Conservation (phyloP, 2,329 filamentous ascomycete genomes). For the Paracamarosporium sp. region DNA sequence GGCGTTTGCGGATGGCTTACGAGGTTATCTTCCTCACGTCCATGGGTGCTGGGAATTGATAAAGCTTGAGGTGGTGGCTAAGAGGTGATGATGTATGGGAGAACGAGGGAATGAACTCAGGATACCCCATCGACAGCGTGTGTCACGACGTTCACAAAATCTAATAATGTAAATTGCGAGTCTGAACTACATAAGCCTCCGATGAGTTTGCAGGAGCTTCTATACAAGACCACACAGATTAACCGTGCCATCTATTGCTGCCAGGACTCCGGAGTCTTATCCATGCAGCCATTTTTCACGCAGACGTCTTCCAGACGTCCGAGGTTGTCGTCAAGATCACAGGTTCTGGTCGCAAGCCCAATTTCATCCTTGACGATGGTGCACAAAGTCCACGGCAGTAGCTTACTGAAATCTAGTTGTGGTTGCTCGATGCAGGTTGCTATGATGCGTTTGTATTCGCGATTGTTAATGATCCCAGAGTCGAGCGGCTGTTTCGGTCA, state of each 20-base stretch:
- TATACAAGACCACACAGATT: too few relatives aligned
- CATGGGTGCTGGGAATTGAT: too few relatives aligned
- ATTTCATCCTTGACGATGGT: background rate
- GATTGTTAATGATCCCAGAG: background rate
- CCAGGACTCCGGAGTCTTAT: background rate
- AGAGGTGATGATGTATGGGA: too few relatives aligned
- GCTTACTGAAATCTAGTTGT: background rate
- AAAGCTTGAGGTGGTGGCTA: too few relatives aligned
- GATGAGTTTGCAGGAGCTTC: too few relatives aligned
- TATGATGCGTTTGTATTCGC: background rate
- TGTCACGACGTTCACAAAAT: too few relatives aligned
- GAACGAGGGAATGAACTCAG: too few relatives aligned
- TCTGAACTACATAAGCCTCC: too few relatives aligned
- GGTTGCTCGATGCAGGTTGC: slow-evolving; percentile 1
- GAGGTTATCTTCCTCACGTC: too few relatives aligned
- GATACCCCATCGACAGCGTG: too few relatives aligned
- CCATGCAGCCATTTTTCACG: slow-evolving; percentile 1
- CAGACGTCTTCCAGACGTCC: slow-evolving; percentile 1
- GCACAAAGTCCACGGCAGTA: background rate
- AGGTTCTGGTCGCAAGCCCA: background rate
- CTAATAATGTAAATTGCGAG: too few relatives aligned
- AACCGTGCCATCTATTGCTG: background rate
- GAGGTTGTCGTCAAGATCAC: background rate
- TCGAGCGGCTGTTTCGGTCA: background rate
- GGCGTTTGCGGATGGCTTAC: too few relatives aligned